A percentile compares a stretch with the other conserved stretches of the same genome.
These are phyloP conservation scores for Leishmania lainsoni DNA, from an alignment of 208 protist genomes.

Conservation along the genomic window DNA sequence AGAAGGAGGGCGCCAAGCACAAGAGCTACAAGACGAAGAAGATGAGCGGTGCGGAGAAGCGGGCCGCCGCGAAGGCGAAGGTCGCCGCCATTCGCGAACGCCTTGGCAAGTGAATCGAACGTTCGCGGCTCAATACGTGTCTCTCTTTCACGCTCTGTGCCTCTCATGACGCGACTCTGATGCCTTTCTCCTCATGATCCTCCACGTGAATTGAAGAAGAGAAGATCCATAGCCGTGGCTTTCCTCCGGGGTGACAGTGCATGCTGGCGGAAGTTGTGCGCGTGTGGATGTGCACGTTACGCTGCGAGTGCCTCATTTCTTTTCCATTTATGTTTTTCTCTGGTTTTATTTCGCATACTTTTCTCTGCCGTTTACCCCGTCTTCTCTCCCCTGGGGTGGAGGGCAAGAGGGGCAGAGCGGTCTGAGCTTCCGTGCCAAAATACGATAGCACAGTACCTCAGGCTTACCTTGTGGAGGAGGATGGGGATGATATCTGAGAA, in stretches of 20 bases:
- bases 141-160: too few relatives aligned
- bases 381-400: not conserved
- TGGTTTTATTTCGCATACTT: not conserved
- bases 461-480: not conserved
- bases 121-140: too few relatives aligned
- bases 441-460: not conserved
- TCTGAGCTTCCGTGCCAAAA: not conserved
- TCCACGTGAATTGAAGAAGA: not conserved
- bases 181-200: not conserved
- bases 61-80: slow-evolving; percentile 39
- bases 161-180: not conserved
- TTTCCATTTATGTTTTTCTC: not conserved
- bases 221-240: not conserved
- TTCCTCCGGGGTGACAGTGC: too few relatives aligned
- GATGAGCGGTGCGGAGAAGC: slow-evolving; percentile 52
- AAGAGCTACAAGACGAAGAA: slow-evolving; percentile 65
- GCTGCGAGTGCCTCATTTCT: not conserved
- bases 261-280: not conserved
- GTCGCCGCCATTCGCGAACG: slow-evolving; percentile 61
- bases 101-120: slow-evolving; percentile 38
- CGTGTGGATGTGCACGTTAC: not conserved
- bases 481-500: not conserved
- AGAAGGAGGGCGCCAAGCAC: slow-evolving; percentile 40
- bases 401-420: not conserved
- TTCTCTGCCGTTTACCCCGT: not conserved